Evolutionary conservation across 2,329 filamentous ascomycete genomes (phyloP).

Genomic region (Epichloe gansuensis): DNA sequence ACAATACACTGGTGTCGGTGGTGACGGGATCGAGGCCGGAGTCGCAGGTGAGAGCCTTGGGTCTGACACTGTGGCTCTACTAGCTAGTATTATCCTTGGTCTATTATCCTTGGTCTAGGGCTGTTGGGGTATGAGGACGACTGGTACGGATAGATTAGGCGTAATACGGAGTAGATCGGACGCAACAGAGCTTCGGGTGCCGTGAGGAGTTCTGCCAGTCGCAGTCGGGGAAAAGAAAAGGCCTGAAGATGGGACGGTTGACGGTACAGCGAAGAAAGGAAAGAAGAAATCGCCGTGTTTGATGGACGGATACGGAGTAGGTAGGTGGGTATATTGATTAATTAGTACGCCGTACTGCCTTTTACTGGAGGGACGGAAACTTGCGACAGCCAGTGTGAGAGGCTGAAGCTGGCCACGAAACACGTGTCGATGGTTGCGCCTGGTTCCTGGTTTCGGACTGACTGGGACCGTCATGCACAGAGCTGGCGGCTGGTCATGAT

Average conservation of each 20-base stretch:
- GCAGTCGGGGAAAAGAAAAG: background rate
- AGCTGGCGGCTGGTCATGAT: background rate
- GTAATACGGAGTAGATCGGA: background rate
- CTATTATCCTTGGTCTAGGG: no score
- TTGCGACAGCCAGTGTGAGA: slow-evolving; percentile 11
- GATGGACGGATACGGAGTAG: background rate
- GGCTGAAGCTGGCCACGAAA: slow-evolving; percentile 4
- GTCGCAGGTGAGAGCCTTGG: background rate
- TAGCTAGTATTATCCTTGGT: no score
- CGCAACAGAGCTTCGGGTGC: background rate
- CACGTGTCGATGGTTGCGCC: slow-evolving; percentile 2
- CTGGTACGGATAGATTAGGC: background rate
- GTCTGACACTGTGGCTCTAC: slow-evolving; percentile 1
- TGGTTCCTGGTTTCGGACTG: slow-evolving; percentile 5
- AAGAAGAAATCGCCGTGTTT: background rate
- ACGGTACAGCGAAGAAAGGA: background rate
- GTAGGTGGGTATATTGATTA: no score
- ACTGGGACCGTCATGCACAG: background rate
- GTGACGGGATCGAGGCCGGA: background rate
- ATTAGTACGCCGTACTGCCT: background rate
- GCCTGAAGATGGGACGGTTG: background rate
- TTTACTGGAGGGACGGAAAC: slow-evolving; percentile 3
- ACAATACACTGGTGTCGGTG: no score
- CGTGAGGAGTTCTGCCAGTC: background rate
- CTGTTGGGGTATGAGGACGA: background rate